Percentiles rank a stretch among this genome's conserved stretches.
Evolutionary conservation across 1,139 yeast species (phyloP).

Genomic region (Hyphopichia pseudoburtonii): DNA sequence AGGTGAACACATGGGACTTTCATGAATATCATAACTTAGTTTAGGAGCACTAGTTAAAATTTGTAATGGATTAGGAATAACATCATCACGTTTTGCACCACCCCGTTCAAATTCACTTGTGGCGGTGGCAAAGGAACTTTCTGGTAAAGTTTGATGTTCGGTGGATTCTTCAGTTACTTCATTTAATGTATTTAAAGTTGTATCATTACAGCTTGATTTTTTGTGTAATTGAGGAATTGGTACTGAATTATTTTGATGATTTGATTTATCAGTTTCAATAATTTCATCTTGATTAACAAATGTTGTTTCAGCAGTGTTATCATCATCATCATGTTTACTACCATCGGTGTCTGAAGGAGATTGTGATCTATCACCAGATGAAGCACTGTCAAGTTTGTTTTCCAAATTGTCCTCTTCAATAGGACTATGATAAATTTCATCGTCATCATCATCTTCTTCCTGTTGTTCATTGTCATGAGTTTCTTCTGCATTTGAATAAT

Average conservation of each 20-base stretch:
- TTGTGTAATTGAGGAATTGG: conserved; percentile 1
- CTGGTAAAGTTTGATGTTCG: conserved; percentile 2
- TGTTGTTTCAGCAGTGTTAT: not conserved
- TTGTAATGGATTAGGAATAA: not conserved
- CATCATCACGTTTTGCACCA: not conserved
- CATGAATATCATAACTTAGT: too few relatives aligned
- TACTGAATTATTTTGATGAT: not conserved
- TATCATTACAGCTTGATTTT: conserved; percentile 5
- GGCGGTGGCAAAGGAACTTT: not conserved
- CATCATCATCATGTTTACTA: not conserved
- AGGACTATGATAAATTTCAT: conserved; percentile 1
- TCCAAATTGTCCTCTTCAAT: not conserved
- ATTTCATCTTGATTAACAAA: not conserved
- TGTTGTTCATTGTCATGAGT: not conserved
- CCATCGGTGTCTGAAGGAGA: not conserved
- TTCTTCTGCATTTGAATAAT: not conserved
- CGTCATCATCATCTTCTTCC: not conserved
- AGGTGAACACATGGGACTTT: not conserved
- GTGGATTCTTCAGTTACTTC: conserved; percentile 11
- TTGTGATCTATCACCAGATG: too few relatives aligned
- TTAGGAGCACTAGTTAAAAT: not conserved
- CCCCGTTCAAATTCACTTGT: too few relatives aligned
- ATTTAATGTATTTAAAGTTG: conserved; percentile 12
- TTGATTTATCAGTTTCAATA: not conserved
- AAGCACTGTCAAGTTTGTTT: too few relatives aligned